Evolutionary conservation across 129 eudicot species (phyloP), one percentile per base, ranked within the genome.

Genomic region (Tagetes patula): DNA sequence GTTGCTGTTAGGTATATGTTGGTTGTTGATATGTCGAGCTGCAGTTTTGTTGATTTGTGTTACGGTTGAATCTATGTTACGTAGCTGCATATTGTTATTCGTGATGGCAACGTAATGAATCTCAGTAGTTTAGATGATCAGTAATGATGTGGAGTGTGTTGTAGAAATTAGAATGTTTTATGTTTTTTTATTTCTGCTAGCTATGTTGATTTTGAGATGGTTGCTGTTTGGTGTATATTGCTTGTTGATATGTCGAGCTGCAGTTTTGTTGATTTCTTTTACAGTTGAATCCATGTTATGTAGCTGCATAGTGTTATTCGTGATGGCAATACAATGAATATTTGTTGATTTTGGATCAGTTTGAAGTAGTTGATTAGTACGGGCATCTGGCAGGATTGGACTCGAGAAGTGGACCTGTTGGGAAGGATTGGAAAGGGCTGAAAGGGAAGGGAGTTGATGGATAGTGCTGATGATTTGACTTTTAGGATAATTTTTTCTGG

Each of bases 401-500:
- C 20, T 50, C 3, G 34, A 75, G 46, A 43, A 54, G 80, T 55
- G 38, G 13, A 11, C 40, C 55, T 5, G 6, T 8, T 12, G 20
- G 48, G 34, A 65, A 50, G 64, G 38, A 59, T 60, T 73, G 34
- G 67, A 65, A 7, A 72, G 1, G 42, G 49, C 60, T 36, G 67
- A 65, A 7, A 72, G 1, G 42, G 49, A 9, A 47, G 64, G 30
- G 80, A 74, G 34, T 75, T 54, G 82, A 78, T 78, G 82, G 82
- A 78, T 78, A 63, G 69, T 55, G 56, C 38, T 66, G 96, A 82
- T 69, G 90, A 85, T 75, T 78, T 84, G 79, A 82, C 92, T 39
- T 89, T 87, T 71, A 84, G 83, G 78, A 84, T 73, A 65, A 77
- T 80, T 36, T 87, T 87, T 52, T 72, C 77, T 3, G 90, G 83